Conservation (phyloP, 2,329 filamentous ascomycete species). For the Clarireedia monteithiana region DNA sequence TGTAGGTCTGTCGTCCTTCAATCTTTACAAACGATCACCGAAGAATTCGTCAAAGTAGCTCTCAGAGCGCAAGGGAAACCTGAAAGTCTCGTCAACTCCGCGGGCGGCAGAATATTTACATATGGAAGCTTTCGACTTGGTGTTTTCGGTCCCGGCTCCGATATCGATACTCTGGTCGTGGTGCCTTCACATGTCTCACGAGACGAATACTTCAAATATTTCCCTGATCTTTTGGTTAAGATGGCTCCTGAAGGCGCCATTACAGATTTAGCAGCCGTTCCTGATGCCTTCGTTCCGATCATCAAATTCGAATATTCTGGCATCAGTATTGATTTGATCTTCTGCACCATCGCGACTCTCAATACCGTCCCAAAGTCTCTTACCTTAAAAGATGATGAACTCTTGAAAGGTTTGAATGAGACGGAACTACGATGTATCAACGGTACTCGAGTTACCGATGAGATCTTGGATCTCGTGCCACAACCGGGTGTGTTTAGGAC, state of each 20-base stretch:
- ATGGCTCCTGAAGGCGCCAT: conserved; percentile 75
- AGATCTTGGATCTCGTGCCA: conserved; percentile 82
- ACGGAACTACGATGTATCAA: conserved; percentile 84
- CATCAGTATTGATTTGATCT: conserved; percentile 93
- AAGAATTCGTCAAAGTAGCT: conserved; percentile 81
- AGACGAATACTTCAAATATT: conserved; percentile 86
- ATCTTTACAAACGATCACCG: conserved; percentile 69
- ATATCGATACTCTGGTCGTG: conserved; percentile 94
- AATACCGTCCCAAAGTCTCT: conserved; percentile 66
- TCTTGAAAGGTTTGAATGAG: conserved; percentile 81
- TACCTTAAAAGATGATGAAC: conserved; percentile 71
- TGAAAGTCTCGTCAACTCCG: conserved; percentile 69
- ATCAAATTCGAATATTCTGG: conserved; percentile 91
- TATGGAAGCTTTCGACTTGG: conserved; percentile 94
- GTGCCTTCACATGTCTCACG: conserved; percentile 82
- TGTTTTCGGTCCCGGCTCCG: conserved; percentile 89
- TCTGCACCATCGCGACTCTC: conserved; percentile 64
- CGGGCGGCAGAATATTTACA: conserved; percentile 88
- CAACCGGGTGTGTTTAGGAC: conserved; percentile 84
- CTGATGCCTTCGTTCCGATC: conserved; percentile 89
- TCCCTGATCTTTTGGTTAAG: conserved; percentile 69
- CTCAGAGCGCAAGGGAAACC: conserved; percentile 51
- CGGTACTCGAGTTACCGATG: conserved; percentile 87
- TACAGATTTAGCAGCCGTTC: conserved; percentile 75
- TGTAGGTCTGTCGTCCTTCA: conserved; percentile 58